Evolutionary conservation across 352 stramenopile species (phyloP).

Genomic region (Pythium myriotylum): DNA sequence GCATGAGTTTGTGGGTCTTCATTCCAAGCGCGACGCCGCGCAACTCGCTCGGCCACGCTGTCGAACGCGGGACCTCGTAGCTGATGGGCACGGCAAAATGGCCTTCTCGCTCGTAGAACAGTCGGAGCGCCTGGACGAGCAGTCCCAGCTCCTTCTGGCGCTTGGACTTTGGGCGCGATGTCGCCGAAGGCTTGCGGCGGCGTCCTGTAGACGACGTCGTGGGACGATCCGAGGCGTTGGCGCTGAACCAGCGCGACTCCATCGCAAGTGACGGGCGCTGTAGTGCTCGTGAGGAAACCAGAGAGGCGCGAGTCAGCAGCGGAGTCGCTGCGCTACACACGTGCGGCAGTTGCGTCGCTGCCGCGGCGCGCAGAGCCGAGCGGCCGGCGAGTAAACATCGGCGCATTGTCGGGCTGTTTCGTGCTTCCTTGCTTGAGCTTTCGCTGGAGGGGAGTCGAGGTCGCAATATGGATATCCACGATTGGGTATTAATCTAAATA

Average conservation of each 20-base stretch:
- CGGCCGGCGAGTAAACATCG: background rate
- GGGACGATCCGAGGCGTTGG: background rate
- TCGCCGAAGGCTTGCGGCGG: slow-evolving; percentile 1
- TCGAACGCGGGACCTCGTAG: slow-evolving; percentile 40
- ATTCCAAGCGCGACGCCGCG: slow-evolving; percentile 55
- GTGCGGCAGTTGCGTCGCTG: background rate
- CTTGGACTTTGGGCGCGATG: slow-evolving; percentile 18
- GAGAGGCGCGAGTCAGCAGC: background rate
- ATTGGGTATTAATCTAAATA: no score
- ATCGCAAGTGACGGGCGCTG: background rate
- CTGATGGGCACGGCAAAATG: slow-evolving; percentile 67
- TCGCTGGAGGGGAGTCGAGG: background rate
- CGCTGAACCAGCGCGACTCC: slow-evolving; percentile 10
- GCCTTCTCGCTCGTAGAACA: slow-evolving; percentile 54
- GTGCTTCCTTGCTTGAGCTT: background rate
- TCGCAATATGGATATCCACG: no score
- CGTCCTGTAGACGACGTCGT: background rate
- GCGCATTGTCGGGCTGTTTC: background rate
- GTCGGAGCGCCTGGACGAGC: slow-evolving; percentile 50
- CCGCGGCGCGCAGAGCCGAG: background rate
- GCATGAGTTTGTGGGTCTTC: slow-evolving; percentile 64
- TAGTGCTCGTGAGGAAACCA: background rate
- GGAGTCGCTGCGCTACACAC: background rate
- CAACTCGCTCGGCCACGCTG: slow-evolving; percentile 54
- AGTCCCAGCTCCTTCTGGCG: slow-evolving; percentile 35